Conservation (phyloP, 73 alveolate genomes). For the Paramecium octaurelia region DNA sequence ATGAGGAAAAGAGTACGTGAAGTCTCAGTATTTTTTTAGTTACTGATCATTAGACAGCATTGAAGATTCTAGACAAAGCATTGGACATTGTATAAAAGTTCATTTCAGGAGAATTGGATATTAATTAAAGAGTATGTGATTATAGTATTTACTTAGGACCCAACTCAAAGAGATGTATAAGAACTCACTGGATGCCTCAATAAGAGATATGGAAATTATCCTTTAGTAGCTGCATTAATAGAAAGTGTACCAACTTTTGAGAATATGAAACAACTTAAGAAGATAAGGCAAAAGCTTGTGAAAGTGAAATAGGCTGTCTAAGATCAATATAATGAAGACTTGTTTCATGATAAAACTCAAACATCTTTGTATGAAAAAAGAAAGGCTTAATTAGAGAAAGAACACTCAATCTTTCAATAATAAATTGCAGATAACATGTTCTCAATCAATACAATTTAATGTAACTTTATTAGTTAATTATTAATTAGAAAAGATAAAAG, state of each 20-base stretch:
- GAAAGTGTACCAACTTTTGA: conserved; percentile 42
- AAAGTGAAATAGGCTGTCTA: neutral
- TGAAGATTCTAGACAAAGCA: neutral
- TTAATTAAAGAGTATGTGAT: neutral
- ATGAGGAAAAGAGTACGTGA: conserved; percentile 36
- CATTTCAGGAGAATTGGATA: conserved; percentile 40
- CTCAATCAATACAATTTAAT: neutral
- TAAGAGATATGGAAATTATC: conserved; percentile 25
- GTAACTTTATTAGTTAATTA: neutral
- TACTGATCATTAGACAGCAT: conserved; percentile 32
- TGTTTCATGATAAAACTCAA: conserved; percentile 30
- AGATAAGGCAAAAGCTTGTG: neutral
- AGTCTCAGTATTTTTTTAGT: neutral
- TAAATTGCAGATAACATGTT: conserved; percentile 4
- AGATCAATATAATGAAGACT: conserved; percentile 37
- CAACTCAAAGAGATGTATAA: neutral
- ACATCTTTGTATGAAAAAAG: conserved; percentile 38
- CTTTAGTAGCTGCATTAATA: conserved; percentile 26
- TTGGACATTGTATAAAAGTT: conserved; percentile 19
- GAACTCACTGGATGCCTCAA: conserved; percentile 28
- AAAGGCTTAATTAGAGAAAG: neutral
- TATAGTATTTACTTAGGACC: neutral
- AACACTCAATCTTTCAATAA: neutral
- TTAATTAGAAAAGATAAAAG: neutral
- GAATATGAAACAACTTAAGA: conserved; percentile 36